Conservation (phyloP, 352 stramenopile species). For the Pythium scleroteichum region DNA sequence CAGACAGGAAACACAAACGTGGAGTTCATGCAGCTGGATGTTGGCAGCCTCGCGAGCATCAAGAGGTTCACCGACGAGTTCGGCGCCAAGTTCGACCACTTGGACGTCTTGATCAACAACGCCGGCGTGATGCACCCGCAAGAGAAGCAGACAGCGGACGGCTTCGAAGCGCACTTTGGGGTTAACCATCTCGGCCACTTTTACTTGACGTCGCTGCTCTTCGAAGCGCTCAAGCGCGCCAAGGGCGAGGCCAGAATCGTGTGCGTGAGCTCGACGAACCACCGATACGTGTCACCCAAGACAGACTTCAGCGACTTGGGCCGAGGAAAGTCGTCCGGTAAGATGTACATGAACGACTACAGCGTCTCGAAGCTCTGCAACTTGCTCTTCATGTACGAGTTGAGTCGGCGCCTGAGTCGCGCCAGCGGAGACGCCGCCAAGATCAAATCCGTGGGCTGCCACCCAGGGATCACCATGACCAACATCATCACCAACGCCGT, state of each 20-base stretch:
- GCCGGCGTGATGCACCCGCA: conserved; percentile 44
- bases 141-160: conserved; percentile 36
- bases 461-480: conserved; percentile 52
- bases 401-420: conserved; percentile 43
- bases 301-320: conserved; percentile 11
- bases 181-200: conserved; percentile 70
- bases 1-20: background rate
- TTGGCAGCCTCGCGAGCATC: conserved; percentile 42
- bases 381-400: conserved; percentile 64
- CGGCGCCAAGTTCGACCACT: conserved; percentile 34
- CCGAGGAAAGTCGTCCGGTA: background rate
- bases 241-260: conserved; percentile 34
- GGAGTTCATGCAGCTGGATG: conserved; percentile 38
- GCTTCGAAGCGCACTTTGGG: conserved; percentile 59
- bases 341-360: conserved; percentile 43
- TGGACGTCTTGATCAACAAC: conserved; percentile 68
- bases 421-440: conserved; percentile 28
- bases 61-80: conserved; percentile 39
- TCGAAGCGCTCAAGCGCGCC: conserved; percentile 39
- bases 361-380: conserved; percentile 58
- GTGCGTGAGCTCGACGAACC: conserved; percentile 36
- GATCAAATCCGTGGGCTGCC: conserved; percentile 49
- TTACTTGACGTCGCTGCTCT: conserved; percentile 50
- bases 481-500: conserved; percentile 57
- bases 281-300: conserved; percentile 22